Base-by-base conservation (phyloP, 1,139 yeast genomes). In the Nakaseomyces uthaithaninus region DNA sequence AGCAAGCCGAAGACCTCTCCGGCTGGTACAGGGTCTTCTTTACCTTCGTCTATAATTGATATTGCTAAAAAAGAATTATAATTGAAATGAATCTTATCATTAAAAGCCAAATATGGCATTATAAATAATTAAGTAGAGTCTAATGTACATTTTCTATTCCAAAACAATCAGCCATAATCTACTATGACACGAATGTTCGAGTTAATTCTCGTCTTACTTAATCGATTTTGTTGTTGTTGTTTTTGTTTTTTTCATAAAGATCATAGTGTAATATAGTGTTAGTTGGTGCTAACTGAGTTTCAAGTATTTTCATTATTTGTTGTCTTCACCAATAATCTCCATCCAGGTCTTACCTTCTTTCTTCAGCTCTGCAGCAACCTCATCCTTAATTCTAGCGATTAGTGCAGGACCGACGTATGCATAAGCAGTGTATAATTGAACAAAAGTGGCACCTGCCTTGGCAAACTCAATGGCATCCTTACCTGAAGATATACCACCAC, bases 381-480 rank as follows among this genome's bases (percentile, higher is more conserved):
- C 95, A 52, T 79, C 80, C 55, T 87, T 79, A 50, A 91, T 73
- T 54, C 78, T 77, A 37, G 79, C 75, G 6, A 93, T 85, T 41
- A 85, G 68, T 1, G 94, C 95, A 0, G 96, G 95, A 1, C 98
- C 98, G 56, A 77, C 78, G 66, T 86, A 89, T 1, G 94, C 96
- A 63, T 85, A 84, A 2, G 94, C 78, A 9, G 97, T 89, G 64
- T 87, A 87, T 41, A 86, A 64, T 62, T 89, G 85, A 36, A 89
- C 77, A 56, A 80, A 84, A 25, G 83, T 73, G 11, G 98, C 97
- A 45, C 98, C 98, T 1, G 96, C 95, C 54, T 74, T 77, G 26
- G 93, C 95, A 63, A 81, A 91, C 52, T 89, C 97, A 41, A 89
- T 66, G 1, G 89, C 96, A 59, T 89, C 97, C 51, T 77, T 70